A percentile compares a stretch with the other conserved stretches of the same genome.
These are phyloP conservation scores for Annulohypoxylon stygium DNA, from an alignment of 495 filamentous ascomycete genomes.

Conservation along the genomic window DNA sequence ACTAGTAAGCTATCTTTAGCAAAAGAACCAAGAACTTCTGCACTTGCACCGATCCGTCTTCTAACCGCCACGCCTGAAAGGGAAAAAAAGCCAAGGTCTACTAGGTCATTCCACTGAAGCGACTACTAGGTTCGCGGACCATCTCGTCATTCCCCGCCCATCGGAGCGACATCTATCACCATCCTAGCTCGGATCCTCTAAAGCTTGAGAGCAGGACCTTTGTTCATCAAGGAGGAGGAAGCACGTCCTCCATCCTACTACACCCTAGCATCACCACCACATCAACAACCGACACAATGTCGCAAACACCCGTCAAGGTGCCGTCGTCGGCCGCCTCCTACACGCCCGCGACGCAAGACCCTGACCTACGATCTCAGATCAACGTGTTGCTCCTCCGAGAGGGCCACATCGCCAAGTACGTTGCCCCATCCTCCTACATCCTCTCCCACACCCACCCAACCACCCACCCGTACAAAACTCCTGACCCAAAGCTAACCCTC, in stretches of 20 bases:
- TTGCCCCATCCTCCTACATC: conserved; percentile 6
- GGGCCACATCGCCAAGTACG: conserved; percentile 64
- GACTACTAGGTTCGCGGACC: conserved; percentile 9
- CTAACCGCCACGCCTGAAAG: neutral
- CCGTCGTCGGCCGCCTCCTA: conserved; percentile 64
- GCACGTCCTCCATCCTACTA: conserved; percentile 12
- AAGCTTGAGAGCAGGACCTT: neutral
- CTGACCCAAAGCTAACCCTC: conserved; percentile 14
- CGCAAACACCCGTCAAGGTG: conserved; percentile 65
- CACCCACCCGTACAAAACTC: neutral
- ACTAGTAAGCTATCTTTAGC: neutral
- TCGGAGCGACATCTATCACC: neutral
- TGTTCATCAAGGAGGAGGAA: conserved; percentile 1
- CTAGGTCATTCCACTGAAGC: conserved; percentile 26
- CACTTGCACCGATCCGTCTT: neutral
- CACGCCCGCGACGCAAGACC: conserved; percentile 63
- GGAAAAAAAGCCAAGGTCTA: neutral
- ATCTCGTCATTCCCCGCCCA: conserved; percentile 6
- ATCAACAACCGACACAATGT: conserved; percentile 15
- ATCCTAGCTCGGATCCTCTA: neutral
- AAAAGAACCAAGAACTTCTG: neutral
- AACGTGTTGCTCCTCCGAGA: conserved; percentile 63
- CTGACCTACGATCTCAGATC: conserved; percentile 66
- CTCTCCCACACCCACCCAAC: neutral
- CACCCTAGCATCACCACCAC: neutral